Evolutionary conservation across 2,329 filamentous ascomycete species (phyloP), one percentile per base, ranked within the genome.

Genomic region (Colletotrichum sp.): DNA sequence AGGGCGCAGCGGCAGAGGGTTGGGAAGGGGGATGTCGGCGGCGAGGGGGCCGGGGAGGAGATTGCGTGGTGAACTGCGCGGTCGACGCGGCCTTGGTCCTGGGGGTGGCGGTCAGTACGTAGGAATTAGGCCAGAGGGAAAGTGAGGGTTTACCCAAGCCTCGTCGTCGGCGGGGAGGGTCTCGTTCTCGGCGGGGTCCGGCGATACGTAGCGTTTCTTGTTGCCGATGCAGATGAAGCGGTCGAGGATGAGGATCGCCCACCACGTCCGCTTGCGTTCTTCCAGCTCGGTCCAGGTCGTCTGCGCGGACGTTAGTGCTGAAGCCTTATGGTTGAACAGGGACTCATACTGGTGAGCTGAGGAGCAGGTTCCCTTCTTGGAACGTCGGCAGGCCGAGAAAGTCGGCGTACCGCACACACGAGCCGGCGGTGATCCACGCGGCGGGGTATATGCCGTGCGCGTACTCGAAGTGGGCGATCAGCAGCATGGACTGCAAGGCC

Each of bases 391-490:
- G 77, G 3, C 85, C 86, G n/a, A 88, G 79, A 13, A 87, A 81
- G 55, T 86, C 84, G 11, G 83, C 82, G 75, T 88, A 86, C 68
- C 86, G 79, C 24, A 84, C 81, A 77, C 85, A 87, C 77, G 81
- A 80, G 3, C 84, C 87, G 8, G 87, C 81, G 2, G 85, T 85
- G 79, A 88, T 85, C 81, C 85, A 89, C 16, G 86, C 86, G 13
- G 86, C 84, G 5, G 87, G 87, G 74, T 88, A 88, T 61, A 89
- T 85, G 5, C 81, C 84, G 74, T 89, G 87, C 2, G 85, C 84
- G 70, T 85, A 81, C 76, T 89, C 87, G 76, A 87, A 89, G 4
- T 87, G 78, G 9, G 86, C 82, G 27, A 89, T 79, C 16, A 89
- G 81, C 2, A 88, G 74, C 73, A 84, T 81, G 6, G 85, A 84